Base-by-base conservation (phyloP, 257 asterid species). In the Scutellaria minor region DNA sequence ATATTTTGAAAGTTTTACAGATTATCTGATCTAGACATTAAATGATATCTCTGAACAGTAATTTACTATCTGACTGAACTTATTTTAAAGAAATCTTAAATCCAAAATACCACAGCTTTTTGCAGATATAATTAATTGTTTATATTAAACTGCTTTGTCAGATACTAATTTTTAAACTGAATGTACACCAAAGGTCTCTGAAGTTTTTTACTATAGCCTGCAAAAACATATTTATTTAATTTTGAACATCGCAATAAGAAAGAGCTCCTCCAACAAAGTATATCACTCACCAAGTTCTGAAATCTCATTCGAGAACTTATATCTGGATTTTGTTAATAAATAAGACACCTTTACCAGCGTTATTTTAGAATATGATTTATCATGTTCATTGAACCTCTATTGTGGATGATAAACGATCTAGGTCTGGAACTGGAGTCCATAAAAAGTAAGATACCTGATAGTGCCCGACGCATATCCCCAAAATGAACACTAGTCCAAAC, bases 391-490 rank as follows among this genome's bases (percentile, higher is more conserved):
- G 64, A 47, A 53, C 70, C 60, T 40, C 46, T 56, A 75, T 35
- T 71, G 64, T 73, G 40, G 51, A 41, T 52, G 44, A 67, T 12
- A 62, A 54, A 31, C 66, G 59, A 64, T 27, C 64, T 13, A 54
- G 41, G 64, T 48, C 22, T 53, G 55, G 56, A 64, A 31, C 6
- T 4, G 46, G 57, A 71, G 53, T 68, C 53, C 35, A 76, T 20
- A 63, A 9, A 63, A 9, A 52, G 40, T 57, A 39, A 66, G 81
- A 31, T 69, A 87, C 97, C 96, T 78, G 97, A 76, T 72, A 90
- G 81, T 70, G 97, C 97, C 64, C 97, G 92, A 11, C 96, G 80
- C 89, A 90, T 90, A 78, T 90, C 97, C 79, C 97, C 97, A 84
- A 85, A 90, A 64, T 70, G 87, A 57, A 85, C 96, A 77, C 86